These are phyloP conservation scores for Coniochaeta hoffmannii DNA, from an alignment of 2,329 filamentous ascomycete species.

Conservation along the genomic window DNA sequence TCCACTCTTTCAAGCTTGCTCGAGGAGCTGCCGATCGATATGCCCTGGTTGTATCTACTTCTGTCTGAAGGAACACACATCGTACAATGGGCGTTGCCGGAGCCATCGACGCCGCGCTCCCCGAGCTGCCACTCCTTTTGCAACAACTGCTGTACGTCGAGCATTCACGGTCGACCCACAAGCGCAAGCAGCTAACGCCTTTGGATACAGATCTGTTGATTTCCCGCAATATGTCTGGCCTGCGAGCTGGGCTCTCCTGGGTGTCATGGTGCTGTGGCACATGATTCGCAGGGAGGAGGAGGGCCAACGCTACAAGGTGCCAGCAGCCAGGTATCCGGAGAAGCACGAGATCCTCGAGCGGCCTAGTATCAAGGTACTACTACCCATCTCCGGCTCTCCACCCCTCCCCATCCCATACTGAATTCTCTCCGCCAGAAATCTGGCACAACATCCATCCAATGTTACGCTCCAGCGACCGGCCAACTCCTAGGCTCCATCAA, in stretches of 20 bases:
- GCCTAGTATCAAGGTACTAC: constrained; percentile 50
- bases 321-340: constrained; percentile 53
- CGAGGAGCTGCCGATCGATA: background rate
- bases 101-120: background rate
- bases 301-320: constrained; percentile 51
- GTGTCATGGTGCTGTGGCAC: constrained; percentile 6
- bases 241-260: background rate
- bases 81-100: background rate
- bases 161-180: background rate
- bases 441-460: constrained; percentile 64
- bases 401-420: constrained; percentile 7
- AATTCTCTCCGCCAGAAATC: constrained; percentile 33
- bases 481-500: constrained; percentile 72
- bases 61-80: background rate
- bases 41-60: background rate
- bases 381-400: background rate
- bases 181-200: background rate
- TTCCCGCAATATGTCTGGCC: background rate
- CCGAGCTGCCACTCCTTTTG: background rate
- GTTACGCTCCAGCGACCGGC: constrained; percentile 86
- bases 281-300: constrained; percentile 26
- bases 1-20: too few relatives aligned
- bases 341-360: constrained; percentile 49
- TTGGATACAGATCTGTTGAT: background rate
- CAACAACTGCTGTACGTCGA: background rate